A percentile compares a stretch with the other conserved stretches of the same genome.
These are phyloP conservation scores for Hypoxylon perforatum DNA, from an alignment of 495 filamentous ascomycete species.

Conservation along the genomic window DNA sequence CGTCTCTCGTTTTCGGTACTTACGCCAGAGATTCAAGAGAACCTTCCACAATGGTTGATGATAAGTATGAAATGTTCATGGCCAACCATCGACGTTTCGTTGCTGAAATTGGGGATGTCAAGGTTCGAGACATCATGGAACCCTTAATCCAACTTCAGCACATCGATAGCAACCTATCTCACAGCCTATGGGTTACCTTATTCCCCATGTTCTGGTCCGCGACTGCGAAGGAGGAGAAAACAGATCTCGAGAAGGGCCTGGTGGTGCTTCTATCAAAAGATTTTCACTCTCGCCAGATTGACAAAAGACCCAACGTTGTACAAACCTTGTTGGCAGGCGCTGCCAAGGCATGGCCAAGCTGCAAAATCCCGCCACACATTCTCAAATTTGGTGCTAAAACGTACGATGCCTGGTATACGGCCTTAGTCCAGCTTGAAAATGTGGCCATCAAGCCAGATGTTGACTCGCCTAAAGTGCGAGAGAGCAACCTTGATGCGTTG, in stretches of 20 bases:
- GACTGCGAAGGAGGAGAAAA: constrained; percentile 84
- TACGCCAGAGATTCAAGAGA: constrained; percentile 79
- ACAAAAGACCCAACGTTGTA: constrained; percentile 93
- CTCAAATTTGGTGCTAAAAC: constrained; percentile 92
- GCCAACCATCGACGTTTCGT: constrained; percentile 82
- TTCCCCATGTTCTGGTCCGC: constrained; percentile 96
- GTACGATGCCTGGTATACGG: constrained; percentile 96
- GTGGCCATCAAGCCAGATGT: constrained; percentile 82
- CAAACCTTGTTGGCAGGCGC: constrained; percentile 88
- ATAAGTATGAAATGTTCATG: constrained; percentile 83
- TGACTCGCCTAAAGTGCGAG: constrained; percentile 83
- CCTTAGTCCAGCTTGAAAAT: constrained; percentile 84
- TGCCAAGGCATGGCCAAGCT: constrained; percentile 81
- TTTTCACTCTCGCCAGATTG: constrained; percentile 91
- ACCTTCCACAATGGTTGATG: constrained; percentile 78
- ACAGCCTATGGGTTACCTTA: constrained; percentile 87
- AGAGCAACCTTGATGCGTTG: constrained; percentile 94
- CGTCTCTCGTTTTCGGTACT: constrained; percentile 74
- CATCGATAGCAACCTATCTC: constrained; percentile 78
- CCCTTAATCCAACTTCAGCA: constrained; percentile 96
- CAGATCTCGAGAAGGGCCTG: constrained; percentile 90
- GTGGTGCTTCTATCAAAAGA: constrained; percentile 90
- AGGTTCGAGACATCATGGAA: constrained; percentile 85
- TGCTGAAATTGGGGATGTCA: constrained; percentile 82
- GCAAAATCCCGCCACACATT: constrained; percentile 93